Base-by-base conservation (phyloP, 495 filamentous ascomycete species). In the Ramalina intermedia region DNA sequence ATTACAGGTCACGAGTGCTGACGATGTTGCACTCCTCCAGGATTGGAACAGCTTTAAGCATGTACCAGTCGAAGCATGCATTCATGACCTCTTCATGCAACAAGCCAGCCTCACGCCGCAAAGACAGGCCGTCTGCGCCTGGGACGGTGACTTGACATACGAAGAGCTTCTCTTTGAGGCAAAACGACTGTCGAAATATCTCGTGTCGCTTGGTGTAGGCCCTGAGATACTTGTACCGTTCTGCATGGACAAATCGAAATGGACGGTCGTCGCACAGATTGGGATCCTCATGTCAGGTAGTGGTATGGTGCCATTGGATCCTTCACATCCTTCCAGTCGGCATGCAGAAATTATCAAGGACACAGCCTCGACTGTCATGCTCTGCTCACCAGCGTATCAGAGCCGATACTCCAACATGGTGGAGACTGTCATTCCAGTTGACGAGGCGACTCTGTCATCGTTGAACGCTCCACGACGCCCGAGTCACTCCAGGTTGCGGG, bases 121-220 rank as follows among this genome's bases (percentile, higher is more conserved):
- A 20, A 26, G 56, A 1, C 44, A 46, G 14, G 65, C 67, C 18
- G 49, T 72, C 1, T 56, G 45, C 39, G 54, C 64, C 8, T 75
- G 67, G 68, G 74, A 80, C 53, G 75, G 70, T 8, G 42, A 55
- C 24, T 64, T 75, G 43, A 73, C 70, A 13, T 79, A 79, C 49
- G 4, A 45, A 12, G 62, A 78, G 35, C 61, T 79, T 2, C 61
- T 70, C 24, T 27, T 49, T 0, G 53, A 66, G 21, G 64, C 70
- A 0, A 57, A 60, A 24, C 50, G 52, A 0, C 58, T 75, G 13
- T 62, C 70, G 7, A 26, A 17, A 1, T 41, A 64, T 39, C 54
- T 70, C 0, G 52, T 58, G 7, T 55, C 59, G 38, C 59, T 71
- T 13, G 67, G 69, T 27, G 59, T 70, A 17, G 48, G 41, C 13